Conservation (phyloP, 1,284 basidiomycete species). For the Gomphus sp. region DNA sequence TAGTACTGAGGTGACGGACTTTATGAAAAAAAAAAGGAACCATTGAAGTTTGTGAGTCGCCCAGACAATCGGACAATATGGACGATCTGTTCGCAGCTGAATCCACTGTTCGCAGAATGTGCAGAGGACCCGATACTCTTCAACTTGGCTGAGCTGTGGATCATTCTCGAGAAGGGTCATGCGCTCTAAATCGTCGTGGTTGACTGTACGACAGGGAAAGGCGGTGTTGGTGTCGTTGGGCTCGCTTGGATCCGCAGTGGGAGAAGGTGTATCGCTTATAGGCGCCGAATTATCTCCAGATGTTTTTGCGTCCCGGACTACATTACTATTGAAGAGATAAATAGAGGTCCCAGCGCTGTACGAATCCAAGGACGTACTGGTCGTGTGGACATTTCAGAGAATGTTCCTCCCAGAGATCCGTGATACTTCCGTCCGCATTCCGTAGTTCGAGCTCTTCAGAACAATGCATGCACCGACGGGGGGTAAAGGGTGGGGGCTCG, state of each 20-base stretch:
- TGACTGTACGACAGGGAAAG: constrained; percentile 3
- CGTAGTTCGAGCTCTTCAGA: not conserved
- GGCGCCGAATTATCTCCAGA: not conserved
- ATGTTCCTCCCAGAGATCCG: not conserved
- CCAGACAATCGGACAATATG: constrained; percentile 7
- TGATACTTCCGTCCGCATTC: not conserved
- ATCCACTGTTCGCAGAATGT: constrained; percentile 61
- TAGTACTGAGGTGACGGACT: not conserved
- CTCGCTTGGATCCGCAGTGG: not conserved
- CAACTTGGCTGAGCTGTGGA: constrained; percentile 58
- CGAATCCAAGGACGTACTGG: not conserved
- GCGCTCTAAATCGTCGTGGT: constrained; percentile 28
- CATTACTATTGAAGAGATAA: not conserved
- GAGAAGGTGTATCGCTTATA: not conserved
- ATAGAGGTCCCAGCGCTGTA: not conserved
- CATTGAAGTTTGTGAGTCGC: constrained; percentile 7
- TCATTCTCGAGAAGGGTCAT: constrained; percentile 50
- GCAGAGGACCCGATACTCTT: constrained; percentile 59
- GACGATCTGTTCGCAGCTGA: constrained; percentile 3
- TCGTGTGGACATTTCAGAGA: not conserved
- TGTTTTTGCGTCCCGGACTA: not conserved
- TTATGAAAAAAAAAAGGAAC: not conserved
- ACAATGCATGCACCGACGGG: not conserved
- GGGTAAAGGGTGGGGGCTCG: no score
- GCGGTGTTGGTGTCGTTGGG: constrained; percentile 3